Conservation (phyloP, 2,329 filamentous ascomycete genomes). For the Calonectria honghensis region DNA sequence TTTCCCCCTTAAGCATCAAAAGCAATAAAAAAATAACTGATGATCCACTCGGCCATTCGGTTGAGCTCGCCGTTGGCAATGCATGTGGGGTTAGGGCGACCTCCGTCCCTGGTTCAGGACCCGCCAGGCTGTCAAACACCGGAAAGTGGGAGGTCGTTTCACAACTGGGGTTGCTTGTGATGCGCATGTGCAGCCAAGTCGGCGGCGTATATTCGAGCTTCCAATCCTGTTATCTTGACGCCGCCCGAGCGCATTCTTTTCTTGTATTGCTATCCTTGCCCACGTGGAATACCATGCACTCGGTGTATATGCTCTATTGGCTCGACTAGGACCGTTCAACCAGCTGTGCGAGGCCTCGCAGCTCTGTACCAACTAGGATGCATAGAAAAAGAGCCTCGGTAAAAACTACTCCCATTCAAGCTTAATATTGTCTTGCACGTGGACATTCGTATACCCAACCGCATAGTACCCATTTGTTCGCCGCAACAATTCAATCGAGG, state of each 20-base stretch:
- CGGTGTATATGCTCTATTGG: background rate
- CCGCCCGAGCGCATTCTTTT: slow-evolving; percentile 5
- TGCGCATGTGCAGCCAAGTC: background rate
- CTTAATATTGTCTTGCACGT: background rate
- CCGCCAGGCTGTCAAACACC: slow-evolving; percentile 20
- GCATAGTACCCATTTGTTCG: background rate
- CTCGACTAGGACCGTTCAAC: background rate
- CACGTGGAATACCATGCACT: background rate
- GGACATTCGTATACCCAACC: background rate
- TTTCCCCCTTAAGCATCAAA: background rate
- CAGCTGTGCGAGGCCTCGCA: background rate
- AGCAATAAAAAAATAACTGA: background rate
- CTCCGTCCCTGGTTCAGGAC: background rate
- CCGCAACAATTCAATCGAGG: slow-evolving; percentile 3
- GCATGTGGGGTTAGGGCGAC: background rate
- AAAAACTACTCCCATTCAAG: background rate
- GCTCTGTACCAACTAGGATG: background rate
- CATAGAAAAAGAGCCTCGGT: background rate
- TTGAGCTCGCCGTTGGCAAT: slow-evolving; percentile 12
- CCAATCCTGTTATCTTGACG: slow-evolving; percentile 6
- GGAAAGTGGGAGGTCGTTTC: slow-evolving; percentile 26
- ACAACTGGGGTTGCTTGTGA: slow-evolving; percentile 10
- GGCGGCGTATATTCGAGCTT: slow-evolving; percentile 6
- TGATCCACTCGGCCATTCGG: slow-evolving; percentile 1
- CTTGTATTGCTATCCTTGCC: background rate